Conservation (phyloP, 2,329 filamentous ascomycete genomes). For the Cercospora janseana region DNA sequence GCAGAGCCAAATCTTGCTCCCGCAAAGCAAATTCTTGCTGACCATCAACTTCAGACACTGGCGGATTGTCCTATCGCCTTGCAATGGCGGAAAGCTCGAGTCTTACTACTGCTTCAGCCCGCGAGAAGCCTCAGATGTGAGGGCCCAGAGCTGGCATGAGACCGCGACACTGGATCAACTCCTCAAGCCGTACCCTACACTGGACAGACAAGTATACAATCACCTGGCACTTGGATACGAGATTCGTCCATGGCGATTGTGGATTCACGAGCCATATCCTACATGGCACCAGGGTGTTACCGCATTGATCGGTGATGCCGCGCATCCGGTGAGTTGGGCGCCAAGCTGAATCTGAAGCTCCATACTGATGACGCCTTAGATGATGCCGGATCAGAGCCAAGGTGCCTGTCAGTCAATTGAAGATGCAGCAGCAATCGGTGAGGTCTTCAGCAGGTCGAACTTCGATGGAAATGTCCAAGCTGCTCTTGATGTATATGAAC, state of each 20-base stretch:
- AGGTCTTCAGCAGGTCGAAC: slow-evolving; percentile 52
- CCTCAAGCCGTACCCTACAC: neutral
- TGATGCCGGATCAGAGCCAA: slow-evolving; percentile 67
- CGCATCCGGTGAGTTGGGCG: neutral
- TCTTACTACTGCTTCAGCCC: neutral
- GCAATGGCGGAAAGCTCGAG: neutral
- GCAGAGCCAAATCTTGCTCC: too few relatives aligned
- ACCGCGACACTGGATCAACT: neutral
- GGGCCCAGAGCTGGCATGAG: slow-evolving; percentile 3
- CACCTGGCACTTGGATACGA: neutral
- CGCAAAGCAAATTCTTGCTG: too few relatives aligned
- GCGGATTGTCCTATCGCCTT: slow-evolving; percentile 8
- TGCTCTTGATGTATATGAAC: neutral
- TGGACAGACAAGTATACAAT: slow-evolving; percentile 1
- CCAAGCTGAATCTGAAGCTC: neutral
- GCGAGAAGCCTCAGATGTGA: neutral
- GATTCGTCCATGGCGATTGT: neutral
- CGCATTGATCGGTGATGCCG: slow-evolving; percentile 11
- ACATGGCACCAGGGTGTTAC: neutral
- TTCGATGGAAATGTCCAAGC: slow-evolving; percentile 29
- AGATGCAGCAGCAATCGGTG: slow-evolving; percentile 60
- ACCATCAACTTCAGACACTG: too few relatives aligned
- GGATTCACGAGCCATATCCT: slow-evolving; percentile 1
- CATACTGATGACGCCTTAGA: slow-evolving; percentile 31
- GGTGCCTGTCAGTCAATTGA: slow-evolving; percentile 66